phyloP scores from a whole-genome alignment of 495 filamentous ascomycete species.

The Podospora pseudopauciseta region DNA sequence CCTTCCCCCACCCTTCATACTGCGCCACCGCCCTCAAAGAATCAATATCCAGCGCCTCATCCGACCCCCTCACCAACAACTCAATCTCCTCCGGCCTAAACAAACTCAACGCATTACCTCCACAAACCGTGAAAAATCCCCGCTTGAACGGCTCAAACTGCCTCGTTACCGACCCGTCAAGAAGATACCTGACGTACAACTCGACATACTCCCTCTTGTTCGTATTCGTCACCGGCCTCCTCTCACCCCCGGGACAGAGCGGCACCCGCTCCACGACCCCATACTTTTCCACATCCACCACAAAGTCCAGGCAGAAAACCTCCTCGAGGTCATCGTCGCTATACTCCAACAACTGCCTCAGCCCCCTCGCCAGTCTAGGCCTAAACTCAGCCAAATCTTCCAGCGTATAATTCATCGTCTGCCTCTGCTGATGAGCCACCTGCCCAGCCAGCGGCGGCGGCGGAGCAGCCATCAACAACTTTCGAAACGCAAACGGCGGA shows the following conservation, averaged over 20 bases:
- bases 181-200: conserved; percentile 73
- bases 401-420: conserved; percentile 66
- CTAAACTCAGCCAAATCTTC: conserved; percentile 85
- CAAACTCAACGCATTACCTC: conserved; percentile 81
- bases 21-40: conserved; percentile 73
- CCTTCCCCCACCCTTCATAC: conserved; percentile 71
- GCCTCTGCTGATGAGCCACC: conserved; percentile 49
- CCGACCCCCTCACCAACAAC: conserved; percentile 78
- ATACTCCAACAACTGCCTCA: conserved; percentile 73
- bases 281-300: conserved; percentile 73
- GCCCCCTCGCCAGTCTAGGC: conserved; percentile 70
- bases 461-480: conserved; percentile 72
- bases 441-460: conserved; percentile 49
- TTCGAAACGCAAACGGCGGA: conserved; percentile 90
- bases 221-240: conserved; percentile 72
- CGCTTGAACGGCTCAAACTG: conserved; percentile 96
- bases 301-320: conserved; percentile 81
- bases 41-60: conserved; percentile 59
- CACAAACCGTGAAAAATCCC: conserved; percentile 91
- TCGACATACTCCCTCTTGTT: conserved; percentile 89
- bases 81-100: conserved; percentile 97
- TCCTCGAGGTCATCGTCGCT: conserved; percentile 75
- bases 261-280: conserved; percentile 62
- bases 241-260: conserved; percentile 73
- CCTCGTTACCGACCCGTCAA: conserved; percentile 72